These are phyloP conservation scores for Ganoderma boninense DNA, from an alignment of 1,284 basidiomycete genomes.

Conservation along the genomic window DNA sequence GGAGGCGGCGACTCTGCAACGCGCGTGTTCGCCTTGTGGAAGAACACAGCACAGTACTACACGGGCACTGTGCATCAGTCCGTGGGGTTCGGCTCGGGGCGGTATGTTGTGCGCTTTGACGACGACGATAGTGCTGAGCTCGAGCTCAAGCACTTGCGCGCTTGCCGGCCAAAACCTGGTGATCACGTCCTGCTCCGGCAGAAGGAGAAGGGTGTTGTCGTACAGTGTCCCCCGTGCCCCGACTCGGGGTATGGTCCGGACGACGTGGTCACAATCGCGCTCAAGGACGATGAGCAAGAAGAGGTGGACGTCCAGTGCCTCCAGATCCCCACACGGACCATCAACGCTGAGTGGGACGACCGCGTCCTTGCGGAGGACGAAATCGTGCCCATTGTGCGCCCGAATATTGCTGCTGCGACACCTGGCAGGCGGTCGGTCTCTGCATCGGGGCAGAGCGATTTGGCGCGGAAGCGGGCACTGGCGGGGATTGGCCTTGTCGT, in stretches of 20 bases:
- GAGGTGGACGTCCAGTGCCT: conserved; percentile 47
- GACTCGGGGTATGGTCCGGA: conserved; percentile 41
- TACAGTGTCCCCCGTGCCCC: conserved; percentile 6
- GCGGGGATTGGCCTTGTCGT: conserved; percentile 50
- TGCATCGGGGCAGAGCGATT: not conserved
- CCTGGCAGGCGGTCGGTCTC: conserved; percentile 47
- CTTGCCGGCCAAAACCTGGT: conserved; percentile 55
- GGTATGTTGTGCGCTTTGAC: conserved; percentile 66
- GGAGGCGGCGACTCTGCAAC: conserved; percentile 41
- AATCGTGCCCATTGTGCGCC: conserved; percentile 51
- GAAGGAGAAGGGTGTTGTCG: conserved; percentile 37
- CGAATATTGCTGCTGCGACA: conserved; percentile 47
- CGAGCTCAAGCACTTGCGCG: conserved; percentile 62
- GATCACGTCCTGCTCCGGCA: conserved; percentile 60
- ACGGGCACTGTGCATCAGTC: conserved; percentile 59
- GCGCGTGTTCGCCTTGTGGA: conserved; percentile 76
- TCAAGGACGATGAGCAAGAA: conserved; percentile 46
- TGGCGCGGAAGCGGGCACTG: conserved; percentile 44
- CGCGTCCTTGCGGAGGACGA: conserved; percentile 50
- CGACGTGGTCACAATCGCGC: conserved; percentile 47
- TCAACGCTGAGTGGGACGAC: conserved; percentile 61
- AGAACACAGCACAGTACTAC: conserved; percentile 65
- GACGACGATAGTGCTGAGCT: conserved; percentile 58
- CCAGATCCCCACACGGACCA: conserved; percentile 56
- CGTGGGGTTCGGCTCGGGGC: conserved; percentile 14